phyloP scores from a whole-genome alignment of 2,329 filamentous ascomycete genomes.

The Colletotrichum caudatum region DNA sequence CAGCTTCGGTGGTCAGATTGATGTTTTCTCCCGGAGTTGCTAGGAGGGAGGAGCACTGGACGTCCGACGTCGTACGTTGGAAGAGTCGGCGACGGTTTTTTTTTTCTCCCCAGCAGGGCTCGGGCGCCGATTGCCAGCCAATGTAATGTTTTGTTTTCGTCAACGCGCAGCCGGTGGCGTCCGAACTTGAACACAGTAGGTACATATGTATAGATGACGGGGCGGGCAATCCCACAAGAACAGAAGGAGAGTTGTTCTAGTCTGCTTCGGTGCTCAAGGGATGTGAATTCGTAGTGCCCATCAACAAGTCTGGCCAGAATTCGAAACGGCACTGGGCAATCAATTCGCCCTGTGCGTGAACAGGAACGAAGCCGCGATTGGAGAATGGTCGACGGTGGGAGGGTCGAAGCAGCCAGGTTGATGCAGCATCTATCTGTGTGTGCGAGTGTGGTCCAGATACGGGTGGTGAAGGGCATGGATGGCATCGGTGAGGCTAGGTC shows the following conservation, averaged over 20 bases:
- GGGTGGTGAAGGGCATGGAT: conserved; percentile 4
- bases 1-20: conserved; percentile 25
- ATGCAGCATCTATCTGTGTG: conserved; percentile 22
- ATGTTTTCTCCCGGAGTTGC: conserved; percentile 1
- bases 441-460: conserved; percentile 12
- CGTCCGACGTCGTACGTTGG: conserved; percentile 10
- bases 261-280: conserved; percentile 10
- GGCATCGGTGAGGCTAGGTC: neutral
- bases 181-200: conserved; percentile 14
- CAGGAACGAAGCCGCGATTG: conserved; percentile 31
- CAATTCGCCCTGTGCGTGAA: conserved; percentile 31
- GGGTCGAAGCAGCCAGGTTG: neutral
- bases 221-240: conserved; percentile 3
- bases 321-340: conserved; percentile 32
- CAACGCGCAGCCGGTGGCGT: conserved; percentile 39
- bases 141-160: conserved; percentile 24
- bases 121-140: conserved; percentile 19
- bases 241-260: conserved; percentile 24
- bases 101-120: conserved; percentile 22
- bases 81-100: conserved; percentile 24
- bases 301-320: conserved; percentile 23
- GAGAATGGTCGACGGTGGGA: conserved; percentile 7
- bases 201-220: conserved; percentile 5
- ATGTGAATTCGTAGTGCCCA: neutral
- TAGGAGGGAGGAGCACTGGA: conserved; percentile 1